Evolutionary conservation across 164 flowering plant genomes (phyloP).

Genomic region (Euptelea pleiosperma): DNA sequence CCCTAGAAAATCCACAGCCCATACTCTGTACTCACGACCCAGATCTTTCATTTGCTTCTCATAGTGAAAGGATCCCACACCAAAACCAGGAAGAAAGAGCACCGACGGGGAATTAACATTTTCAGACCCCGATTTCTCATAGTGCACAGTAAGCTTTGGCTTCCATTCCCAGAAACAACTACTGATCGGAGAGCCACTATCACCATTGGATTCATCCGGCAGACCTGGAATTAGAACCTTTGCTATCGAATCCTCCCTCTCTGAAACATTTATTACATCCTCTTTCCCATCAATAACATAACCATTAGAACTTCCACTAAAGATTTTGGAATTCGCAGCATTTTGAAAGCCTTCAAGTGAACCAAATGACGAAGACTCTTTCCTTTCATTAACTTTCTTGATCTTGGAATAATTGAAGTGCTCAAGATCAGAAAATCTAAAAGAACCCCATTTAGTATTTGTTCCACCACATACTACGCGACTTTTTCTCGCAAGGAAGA

Average conservation of each 20-base stretch:
- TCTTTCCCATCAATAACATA: constrained; percentile 53
- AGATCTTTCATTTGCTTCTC: constrained; percentile 93
- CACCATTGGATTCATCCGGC: constrained; percentile 70
- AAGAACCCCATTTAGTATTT: constrained; percentile 15
- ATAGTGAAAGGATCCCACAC: constrained; percentile 93
- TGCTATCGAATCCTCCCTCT: constrained; percentile 25
- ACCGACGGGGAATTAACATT: constrained; percentile 71
- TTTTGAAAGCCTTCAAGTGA: constrained; percentile 15
- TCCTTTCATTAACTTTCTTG: constrained; percentile 5
- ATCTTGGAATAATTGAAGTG: constrained; percentile 1
- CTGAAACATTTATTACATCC: constrained; percentile 26
- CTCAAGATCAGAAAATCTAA: constrained; percentile 4
- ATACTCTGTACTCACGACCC: constrained; percentile 81
- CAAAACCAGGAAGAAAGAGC: constrained; percentile 94
- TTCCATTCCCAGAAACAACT: constrained; percentile 91
- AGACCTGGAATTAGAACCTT: constrained; percentile 72
- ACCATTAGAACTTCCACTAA: constrained; percentile 29
- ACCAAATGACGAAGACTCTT: constrained; percentile 18
- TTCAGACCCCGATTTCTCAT: constrained; percentile 68
- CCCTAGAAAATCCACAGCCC: constrained; percentile 94
- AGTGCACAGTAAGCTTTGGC: constrained; percentile 75
- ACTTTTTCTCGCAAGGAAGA: constrained; percentile 20
- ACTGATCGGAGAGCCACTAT: constrained; percentile 45
- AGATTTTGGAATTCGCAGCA: constrained; percentile 21
- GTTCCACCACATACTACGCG: constrained; percentile 15